phyloP scores from a whole-genome alignment of 1,139 yeast species.

The Meyerozyma sp. region DNA sequence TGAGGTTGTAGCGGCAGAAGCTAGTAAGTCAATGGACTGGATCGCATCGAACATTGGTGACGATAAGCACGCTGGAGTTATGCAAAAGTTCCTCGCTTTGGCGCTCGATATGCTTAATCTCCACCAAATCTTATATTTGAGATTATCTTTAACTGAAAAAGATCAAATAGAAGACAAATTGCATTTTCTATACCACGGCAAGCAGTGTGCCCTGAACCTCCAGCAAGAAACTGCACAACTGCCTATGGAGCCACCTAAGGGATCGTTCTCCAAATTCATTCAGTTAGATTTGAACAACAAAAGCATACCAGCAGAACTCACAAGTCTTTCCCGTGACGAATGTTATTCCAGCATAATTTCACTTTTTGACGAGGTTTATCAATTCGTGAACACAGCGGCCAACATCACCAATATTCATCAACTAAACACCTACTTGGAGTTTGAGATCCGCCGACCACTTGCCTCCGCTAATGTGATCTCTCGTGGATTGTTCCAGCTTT shows the following conservation, averaged over 20 bases:
- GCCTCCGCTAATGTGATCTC: slow-evolving; percentile 42
- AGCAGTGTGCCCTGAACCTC: not conserved
- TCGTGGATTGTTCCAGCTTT: slow-evolving; percentile 58
- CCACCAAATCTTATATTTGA: not conserved
- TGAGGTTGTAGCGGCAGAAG: slow-evolving; percentile 16
- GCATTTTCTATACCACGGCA: not conserved
- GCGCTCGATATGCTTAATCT: not conserved
- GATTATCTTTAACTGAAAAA: not conserved
- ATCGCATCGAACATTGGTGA: slow-evolving; percentile 2
- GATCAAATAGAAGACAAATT: not conserved
- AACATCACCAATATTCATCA: slow-evolving; percentile 25
- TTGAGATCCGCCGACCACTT: slow-evolving; percentile 23
- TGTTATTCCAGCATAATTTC: slow-evolving; percentile 27
- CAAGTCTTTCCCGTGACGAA: slow-evolving; percentile 16
- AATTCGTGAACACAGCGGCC: slow-evolving; percentile 18
- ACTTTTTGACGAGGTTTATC: slow-evolving; percentile 29
- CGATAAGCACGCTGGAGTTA: not conserved
- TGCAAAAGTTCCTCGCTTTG: not conserved
- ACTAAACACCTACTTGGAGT: slow-evolving; percentile 30
- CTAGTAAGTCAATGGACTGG: slow-evolving; percentile 11
- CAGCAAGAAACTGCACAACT: not conserved
- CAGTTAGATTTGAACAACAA: slow-evolving; percentile 53
- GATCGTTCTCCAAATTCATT: slow-evolving; percentile 43
- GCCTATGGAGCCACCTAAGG: slow-evolving; percentile 15
- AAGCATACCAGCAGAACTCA: slow-evolving; percentile 49